Conservation (phyloP, 257 asterid species). For the Cinchona pubescens region DNA sequence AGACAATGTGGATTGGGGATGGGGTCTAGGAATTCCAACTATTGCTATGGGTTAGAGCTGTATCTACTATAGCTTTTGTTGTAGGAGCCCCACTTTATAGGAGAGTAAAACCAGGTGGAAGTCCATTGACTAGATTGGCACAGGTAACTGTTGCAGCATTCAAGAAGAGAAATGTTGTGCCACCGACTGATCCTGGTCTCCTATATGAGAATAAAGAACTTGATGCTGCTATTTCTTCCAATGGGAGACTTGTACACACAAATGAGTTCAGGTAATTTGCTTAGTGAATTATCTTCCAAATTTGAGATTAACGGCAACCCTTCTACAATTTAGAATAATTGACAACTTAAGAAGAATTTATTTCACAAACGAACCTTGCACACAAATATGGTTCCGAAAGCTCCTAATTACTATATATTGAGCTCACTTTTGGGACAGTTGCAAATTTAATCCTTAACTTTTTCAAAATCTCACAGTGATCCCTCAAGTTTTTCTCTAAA, state of each 20-base stretch:
- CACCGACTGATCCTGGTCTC: slow-evolving; percentile 32
- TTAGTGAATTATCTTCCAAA: no score
- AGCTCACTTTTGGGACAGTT: no score
- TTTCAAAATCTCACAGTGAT: no score
- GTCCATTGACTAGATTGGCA: slow-evolving; percentile 61
- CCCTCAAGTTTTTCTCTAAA: no score
- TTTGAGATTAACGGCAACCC: no score
- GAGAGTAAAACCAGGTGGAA: slow-evolving; percentile 70
- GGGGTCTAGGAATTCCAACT: slow-evolving; percentile 92
- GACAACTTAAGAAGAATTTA: no score
- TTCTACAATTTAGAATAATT: no score
- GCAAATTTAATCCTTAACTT: no score
- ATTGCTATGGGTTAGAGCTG: slow-evolving; percentile 62
- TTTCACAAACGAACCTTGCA: no score
- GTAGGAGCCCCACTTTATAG: slow-evolving; percentile 54
- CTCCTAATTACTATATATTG: no score
- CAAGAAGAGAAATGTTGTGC: slow-evolving; percentile 40
- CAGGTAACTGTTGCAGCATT: slow-evolving; percentile 69
- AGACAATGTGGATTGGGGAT: slow-evolving; percentile 78
- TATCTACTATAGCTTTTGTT: slow-evolving; percentile 50
- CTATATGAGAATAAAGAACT: slow-evolving; percentile 59
- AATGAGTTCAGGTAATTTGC: slow-evolving; percentile 68
- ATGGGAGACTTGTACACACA: slow-evolving; percentile 69
- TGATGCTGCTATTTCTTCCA: slow-evolving; percentile 54
- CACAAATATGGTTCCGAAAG: no score